Conservation (phyloP, 2,329 filamentous ascomycete species). For the Aspergillus tanneri region DNA sequence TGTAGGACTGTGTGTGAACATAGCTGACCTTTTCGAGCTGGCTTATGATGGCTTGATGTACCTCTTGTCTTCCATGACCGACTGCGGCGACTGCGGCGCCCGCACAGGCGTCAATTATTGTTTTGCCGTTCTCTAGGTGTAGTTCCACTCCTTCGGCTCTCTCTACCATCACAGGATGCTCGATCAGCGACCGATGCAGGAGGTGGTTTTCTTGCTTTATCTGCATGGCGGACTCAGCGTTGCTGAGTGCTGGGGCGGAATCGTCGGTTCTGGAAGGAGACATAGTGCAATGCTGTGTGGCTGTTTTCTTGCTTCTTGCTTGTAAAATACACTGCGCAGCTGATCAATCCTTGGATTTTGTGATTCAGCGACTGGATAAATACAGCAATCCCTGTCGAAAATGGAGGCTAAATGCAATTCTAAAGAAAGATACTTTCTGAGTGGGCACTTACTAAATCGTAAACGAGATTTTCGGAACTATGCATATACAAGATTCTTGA, state of each 20-base stretch:
- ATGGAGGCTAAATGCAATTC: too few relatives aligned
- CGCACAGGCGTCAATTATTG: constrained; percentile 4
- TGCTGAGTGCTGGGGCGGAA: not conserved
- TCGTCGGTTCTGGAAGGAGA: not conserved
- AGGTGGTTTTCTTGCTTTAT: not conserved
- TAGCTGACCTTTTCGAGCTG: constrained; percentile 7
- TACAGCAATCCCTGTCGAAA: too few relatives aligned
- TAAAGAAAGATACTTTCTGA: too few relatives aligned
- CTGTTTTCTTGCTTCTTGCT: too few relatives aligned
- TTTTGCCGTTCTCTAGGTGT: not conserved
- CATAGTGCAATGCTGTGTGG: too few relatives aligned
- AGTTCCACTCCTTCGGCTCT: not conserved
- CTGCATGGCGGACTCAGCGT: not conserved
- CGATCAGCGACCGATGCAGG: constrained; percentile 3
- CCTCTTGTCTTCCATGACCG: not conserved
- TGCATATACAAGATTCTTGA: too few relatives aligned
- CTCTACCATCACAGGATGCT: not conserved
- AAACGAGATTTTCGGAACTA: too few relatives aligned
- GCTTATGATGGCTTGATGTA: constrained; percentile 1
- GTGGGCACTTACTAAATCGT: too few relatives aligned
- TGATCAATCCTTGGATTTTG: too few relatives aligned
- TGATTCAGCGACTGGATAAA: too few relatives aligned
- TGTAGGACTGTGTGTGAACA: constrained; percentile 5
- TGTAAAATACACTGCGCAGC: too few relatives aligned
- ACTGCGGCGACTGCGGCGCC: constrained; percentile 2